Evolutionary conservation across 345 rosid genomes (phyloP).

Genomic region (Syzygium grande): DNA sequence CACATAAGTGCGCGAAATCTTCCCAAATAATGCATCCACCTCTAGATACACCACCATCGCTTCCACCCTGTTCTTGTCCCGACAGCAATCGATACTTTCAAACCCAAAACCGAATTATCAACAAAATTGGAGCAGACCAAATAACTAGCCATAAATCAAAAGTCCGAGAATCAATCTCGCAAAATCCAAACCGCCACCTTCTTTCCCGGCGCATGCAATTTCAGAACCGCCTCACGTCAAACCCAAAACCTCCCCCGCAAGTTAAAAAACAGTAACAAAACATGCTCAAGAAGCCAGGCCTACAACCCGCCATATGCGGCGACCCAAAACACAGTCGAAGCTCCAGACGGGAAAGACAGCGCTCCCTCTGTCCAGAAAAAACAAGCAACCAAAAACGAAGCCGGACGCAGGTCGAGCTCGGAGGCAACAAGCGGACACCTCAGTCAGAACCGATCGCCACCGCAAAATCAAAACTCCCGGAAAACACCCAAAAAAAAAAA

Average conservation of each 20-base stretch:
- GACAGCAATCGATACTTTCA: neutral
- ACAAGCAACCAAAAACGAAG: neutral
- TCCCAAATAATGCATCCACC: neutral
- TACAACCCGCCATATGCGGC: neutral
- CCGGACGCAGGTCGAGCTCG: neutral
- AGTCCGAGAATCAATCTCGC: neutral
- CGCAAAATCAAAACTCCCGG: neutral
- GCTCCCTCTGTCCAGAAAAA: neutral
- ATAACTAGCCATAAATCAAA: neutral
- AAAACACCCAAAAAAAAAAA: neutral
- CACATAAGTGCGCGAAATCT: neutral
- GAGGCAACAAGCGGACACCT: neutral
- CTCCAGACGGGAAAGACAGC: neutral
- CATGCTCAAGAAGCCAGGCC: neutral
- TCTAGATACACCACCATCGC: neutral
- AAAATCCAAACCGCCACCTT: neutral
- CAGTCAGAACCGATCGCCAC: neutral
- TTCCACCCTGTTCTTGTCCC: neutral
- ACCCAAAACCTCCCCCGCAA: neutral
- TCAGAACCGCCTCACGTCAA: neutral
- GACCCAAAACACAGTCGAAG: neutral
- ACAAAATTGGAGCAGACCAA: neutral
- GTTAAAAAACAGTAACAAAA: neutral
- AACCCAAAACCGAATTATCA: neutral
- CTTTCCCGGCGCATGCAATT: neutral